Base-by-base conservation (phyloP, 192 early-diverging fungal species). In the Podila horticola region DNA sequence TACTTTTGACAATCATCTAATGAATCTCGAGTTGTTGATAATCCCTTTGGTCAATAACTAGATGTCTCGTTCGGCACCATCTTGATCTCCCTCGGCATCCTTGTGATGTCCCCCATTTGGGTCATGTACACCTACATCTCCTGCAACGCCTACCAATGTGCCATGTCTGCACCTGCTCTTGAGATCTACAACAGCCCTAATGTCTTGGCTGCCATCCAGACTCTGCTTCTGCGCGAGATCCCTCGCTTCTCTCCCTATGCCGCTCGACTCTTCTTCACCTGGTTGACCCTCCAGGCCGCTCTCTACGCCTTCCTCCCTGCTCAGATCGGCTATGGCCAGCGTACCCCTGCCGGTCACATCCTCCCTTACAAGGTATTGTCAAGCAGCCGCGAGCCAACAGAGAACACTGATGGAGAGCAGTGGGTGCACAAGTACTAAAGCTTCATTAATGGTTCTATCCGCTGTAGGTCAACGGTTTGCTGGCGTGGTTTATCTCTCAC, bases 241-340 rank as follows among this genome's bases (percentile, higher is more conserved):
- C 88, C 89, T n/a, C 71, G 62, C 5, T 83, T 72, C 65, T 83
- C 88, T 26, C 71, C 63, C 28, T 70, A 86, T 64, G 92, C 87
- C 13, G 82, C 86, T 61, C 63, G 84, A 41, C 82, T 95, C 64
- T 91, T 84, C 76, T 84, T 86, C 70, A 76, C 75, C 33, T 95
- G 94, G 94, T 69, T 95, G 64, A 26, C 70, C 55, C 91, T 94
- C 87, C 93, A 95, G 75, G 92, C 84, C 51, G 66, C 85, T 15
- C 81, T 92, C 28, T 95, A 94, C 74, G 74, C 84, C 10, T 86
- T 87, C 64, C 69, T 95, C 19, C 94, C 94, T 38, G 90, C 87
- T 31, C 76, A 83, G 52, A 89, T 92, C 58, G 94, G 94, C 19
- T 92, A 91, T 71, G 93, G 93, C 34, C 94, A 95, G 82, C 88